These are phyloP conservation scores for Aegilops umbellulata DNA, from an alignment of 176 grass and related monocot genomes.

Conservation along the genomic window DNA sequence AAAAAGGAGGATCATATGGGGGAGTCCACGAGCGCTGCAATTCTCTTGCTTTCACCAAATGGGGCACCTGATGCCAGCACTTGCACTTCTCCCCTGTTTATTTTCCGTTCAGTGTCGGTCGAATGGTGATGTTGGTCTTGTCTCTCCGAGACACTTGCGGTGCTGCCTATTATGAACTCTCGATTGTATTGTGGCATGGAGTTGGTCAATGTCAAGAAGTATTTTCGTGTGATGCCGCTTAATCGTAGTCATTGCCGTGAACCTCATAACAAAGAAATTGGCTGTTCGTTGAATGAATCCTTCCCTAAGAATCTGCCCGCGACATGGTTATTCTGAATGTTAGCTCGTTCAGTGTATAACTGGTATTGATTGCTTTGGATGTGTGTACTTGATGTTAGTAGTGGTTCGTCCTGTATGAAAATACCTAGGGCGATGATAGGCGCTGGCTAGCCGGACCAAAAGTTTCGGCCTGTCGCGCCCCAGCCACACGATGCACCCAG, in stretches of 20 bases:
- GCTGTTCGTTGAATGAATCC: not conserved
- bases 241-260: conserved; percentile 8
- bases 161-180: conserved; percentile 24
- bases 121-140: conserved; percentile 38
- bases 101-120: conserved; percentile 40
- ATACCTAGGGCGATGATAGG: no score
- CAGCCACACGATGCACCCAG: no score
- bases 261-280: conserved; percentile 19
- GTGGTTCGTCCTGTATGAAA: no score
- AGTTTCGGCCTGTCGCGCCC: no score
- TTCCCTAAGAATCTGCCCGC: not conserved
- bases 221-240: conserved; percentile 40
- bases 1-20: conserved; percentile 33
- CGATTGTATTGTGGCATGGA: conserved; percentile 46
- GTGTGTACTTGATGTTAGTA: no score
- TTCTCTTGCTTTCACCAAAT: not conserved
- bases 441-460: no score
- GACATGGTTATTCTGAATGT: not conserved
- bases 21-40: conserved; percentile 33
- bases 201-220: conserved; percentile 25
- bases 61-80: conserved; percentile 19
- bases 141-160: conserved; percentile 22
- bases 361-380: no score
- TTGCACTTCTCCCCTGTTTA: conserved; percentile 46
- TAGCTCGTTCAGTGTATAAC: not conserved